These are phyloP conservation scores for Penicillium nordicum DNA, from an alignment of 2,329 filamentous ascomycete species.

Conservation along the genomic window DNA sequence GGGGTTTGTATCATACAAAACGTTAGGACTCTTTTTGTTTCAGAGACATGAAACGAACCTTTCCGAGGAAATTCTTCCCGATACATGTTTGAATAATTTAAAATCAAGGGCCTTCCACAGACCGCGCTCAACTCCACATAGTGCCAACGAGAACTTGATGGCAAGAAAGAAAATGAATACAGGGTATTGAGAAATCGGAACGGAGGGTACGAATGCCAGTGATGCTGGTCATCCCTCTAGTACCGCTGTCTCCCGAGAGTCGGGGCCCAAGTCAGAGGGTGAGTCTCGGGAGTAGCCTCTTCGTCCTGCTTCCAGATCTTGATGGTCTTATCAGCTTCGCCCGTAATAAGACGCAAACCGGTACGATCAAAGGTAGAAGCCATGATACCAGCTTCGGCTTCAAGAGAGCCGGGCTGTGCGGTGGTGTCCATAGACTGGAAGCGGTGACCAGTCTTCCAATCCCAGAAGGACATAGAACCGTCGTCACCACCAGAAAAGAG, in stretches of 20 bases:
- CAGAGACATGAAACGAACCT: slow-evolving; percentile 7
- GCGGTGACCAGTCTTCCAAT: slow-evolving; percentile 93
- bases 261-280: slow-evolving; percentile 90
- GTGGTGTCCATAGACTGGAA: slow-evolving; percentile 89
- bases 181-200: slow-evolving; percentile 24
- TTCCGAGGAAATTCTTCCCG: background rate
- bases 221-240: slow-evolving; percentile 37
- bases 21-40: slow-evolving; percentile 13
- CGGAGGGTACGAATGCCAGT: slow-evolving; percentile 4
- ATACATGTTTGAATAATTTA: slow-evolving; percentile 7
- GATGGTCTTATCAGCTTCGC: slow-evolving; percentile 96
- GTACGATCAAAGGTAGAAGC: slow-evolving; percentile 88
- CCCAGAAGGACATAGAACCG: slow-evolving; percentile 95
- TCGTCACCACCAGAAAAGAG: slow-evolving; percentile 95
- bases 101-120: slow-evolving; percentile 10
- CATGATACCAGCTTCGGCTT: slow-evolving; percentile 94
- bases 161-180: slow-evolving; percentile 18
- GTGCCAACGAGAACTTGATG: slow-evolving; percentile 21
- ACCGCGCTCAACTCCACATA: slow-evolving; percentile 33
- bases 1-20: background rate
- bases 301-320: slow-evolving; percentile 98
- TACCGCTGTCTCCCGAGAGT: slow-evolving; percentile 73
- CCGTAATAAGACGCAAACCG: slow-evolving; percentile 83
- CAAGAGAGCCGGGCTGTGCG: slow-evolving; percentile 88
- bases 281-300: slow-evolving; percentile 81